Percentiles rank a stretch among this genome's conserved stretches.
Conservation (phyloP, 2,329 filamentous ascomycete species). For the Fusarium temperatum region DNA sequence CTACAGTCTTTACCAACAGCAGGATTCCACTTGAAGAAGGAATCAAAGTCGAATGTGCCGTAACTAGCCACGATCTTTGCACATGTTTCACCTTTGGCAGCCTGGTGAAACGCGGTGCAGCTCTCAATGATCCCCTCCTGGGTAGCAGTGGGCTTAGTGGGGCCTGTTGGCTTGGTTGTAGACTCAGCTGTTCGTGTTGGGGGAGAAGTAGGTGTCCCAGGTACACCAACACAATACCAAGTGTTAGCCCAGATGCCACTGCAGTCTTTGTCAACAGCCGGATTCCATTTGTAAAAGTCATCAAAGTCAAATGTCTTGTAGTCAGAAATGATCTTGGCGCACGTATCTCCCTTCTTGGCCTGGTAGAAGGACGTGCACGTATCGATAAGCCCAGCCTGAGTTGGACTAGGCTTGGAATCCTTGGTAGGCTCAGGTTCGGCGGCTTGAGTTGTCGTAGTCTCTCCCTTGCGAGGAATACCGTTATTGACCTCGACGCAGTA, state of each 20-base stretch:
- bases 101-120: neutral
- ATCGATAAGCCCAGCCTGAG: neutral
- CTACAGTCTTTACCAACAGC: neutral
- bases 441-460: no score
- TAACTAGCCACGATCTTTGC: neutral
- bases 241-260: neutral
- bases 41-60: neutral
- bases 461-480: neutral
- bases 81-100: neutral
- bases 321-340: neutral
- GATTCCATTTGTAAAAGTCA: slow-evolving; percentile 13
- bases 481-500: neutral
- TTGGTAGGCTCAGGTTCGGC: neutral
- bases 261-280: neutral
- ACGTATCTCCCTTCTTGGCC: slow-evolving; percentile 18
- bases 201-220: neutral
- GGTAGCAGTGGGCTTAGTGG: neutral
- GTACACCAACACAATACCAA: slow-evolving; percentile 7
- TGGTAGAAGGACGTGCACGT: slow-evolving; percentile 16
- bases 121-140: neutral
- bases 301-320: neutral
- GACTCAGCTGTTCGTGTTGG: no score
- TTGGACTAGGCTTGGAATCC: neutral
- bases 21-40: neutral
- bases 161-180: neutral